Evolutionary conservation across 352 stramenopile genomes (phyloP).

Genomic region (Phytophthora foliorum): DNA sequence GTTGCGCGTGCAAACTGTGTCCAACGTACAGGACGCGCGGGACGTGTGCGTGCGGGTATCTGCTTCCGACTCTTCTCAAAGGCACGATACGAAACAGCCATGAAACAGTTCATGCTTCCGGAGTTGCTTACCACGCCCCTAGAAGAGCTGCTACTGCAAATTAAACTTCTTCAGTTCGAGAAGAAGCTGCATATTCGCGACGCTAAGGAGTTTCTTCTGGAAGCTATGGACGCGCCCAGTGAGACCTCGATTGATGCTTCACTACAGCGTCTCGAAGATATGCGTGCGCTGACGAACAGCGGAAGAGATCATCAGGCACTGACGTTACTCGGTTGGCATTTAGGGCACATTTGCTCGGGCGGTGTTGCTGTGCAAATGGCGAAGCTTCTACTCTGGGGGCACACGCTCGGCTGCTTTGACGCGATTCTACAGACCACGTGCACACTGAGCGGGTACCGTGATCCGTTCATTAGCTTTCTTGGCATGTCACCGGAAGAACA

Average conservation of each 20-base stretch:
- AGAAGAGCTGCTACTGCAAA: conserved; percentile 80
- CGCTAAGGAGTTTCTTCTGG: conserved; percentile 88
- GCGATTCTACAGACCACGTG: conserved; percentile 72
- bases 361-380: conserved; percentile 76
- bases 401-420: conserved; percentile 75
- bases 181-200: conserved; percentile 78
- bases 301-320: conserved; percentile 32
- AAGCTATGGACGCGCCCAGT: conserved; percentile 94
- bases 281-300: conserved; percentile 70
- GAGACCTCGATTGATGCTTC: conserved; percentile 92
- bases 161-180: conserved; percentile 81
- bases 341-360: conserved; percentile 75
- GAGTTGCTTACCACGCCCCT: conserved; percentile 79
- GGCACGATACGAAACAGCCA: conserved; percentile 64
- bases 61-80: conserved; percentile 91
- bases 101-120: conserved; percentile 84
- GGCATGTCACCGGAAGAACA: conserved; percentile 72
- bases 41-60: conserved; percentile 93
- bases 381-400: conserved; percentile 76
- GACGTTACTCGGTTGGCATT: conserved; percentile 80
- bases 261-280: conserved; percentile 87
- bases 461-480: conserved; percentile 80
- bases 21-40: conserved; percentile 94
- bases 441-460: conserved; percentile 78
- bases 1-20: conserved; percentile 87